These are phyloP conservation scores for Acorus calamus DNA, from an alignment of 106 monocot genomes.

Conservation along the genomic window DNA sequence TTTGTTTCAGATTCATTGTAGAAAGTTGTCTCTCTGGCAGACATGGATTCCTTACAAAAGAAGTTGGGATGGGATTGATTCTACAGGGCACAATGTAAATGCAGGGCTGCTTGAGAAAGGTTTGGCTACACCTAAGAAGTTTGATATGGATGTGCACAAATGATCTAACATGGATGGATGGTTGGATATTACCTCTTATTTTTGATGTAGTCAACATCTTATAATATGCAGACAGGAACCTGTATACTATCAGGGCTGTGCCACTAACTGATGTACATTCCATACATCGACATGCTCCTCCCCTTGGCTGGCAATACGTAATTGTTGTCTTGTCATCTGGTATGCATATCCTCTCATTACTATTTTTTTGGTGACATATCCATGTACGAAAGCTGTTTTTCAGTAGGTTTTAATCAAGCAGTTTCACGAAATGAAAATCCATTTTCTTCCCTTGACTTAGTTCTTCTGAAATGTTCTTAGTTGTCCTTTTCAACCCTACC, in stretches of 20 bases:
- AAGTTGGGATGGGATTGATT: conserved; percentile 33
- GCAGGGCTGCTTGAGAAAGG: conserved; percentile 47
- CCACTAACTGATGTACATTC: conserved; percentile 62
- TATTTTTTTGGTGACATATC: too few species aligned
- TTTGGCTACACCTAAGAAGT: not conserved
- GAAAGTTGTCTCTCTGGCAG: conserved; percentile 23
- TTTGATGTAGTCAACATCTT: conserved; percentile 3
- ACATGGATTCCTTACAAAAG: conserved; percentile 75
- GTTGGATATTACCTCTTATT: not conserved
- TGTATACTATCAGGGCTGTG: conserved; percentile 65
- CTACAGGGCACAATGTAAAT: conserved; percentile 22
- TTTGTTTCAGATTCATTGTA: too few species aligned
- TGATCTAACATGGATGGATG: not conserved
- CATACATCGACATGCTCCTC: conserved; percentile 65
- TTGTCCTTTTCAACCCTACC: not conserved
- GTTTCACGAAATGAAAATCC: too few species aligned
- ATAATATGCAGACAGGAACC: conserved; percentile 51
- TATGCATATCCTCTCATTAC: conserved; percentile 3
- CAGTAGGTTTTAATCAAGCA: too few species aligned
- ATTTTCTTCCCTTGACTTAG: too few species aligned
- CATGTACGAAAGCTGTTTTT: too few species aligned
- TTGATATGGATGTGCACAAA: too few species aligned
- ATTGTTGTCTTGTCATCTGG: conserved; percentile 92
- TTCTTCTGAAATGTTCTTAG: not conserved
- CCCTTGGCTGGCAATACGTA: conserved; percentile 80